Percentiles rank a stretch among this genome's conserved stretches.
phyloP scores from a whole-genome alignment of 371 early-diverging fungal species.

The Mortierella sp. region DNA sequence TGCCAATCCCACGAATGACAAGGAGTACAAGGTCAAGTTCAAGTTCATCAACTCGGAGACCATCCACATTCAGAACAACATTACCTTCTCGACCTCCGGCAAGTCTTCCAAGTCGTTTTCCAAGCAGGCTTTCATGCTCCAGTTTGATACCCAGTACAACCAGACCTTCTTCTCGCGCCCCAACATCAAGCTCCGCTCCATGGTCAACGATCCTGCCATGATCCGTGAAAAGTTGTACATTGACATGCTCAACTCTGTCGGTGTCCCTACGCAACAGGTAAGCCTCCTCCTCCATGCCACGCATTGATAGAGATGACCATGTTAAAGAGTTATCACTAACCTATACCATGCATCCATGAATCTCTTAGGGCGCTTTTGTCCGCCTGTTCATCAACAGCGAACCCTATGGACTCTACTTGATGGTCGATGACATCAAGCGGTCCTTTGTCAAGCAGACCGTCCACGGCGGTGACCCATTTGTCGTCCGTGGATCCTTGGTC shows the following conservation, averaged over 20 bases:
- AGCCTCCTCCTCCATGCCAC: not conserved
- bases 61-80: slow-evolving; percentile 51
- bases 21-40: slow-evolving; percentile 45
- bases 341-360: no score
- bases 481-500: slow-evolving; percentile 20
- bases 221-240: slow-evolving; percentile 64
- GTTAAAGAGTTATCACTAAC: no score
- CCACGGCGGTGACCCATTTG: slow-evolving; percentile 19
- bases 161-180: slow-evolving; percentile 58
- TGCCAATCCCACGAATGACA: slow-evolving; percentile 36
- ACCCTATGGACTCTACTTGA: slow-evolving; percentile 61
- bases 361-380: slow-evolving; percentile 53
- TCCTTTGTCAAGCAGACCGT: slow-evolving; percentile 58
- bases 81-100: slow-evolving; percentile 59
- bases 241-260: slow-evolving; percentile 62
- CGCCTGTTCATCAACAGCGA: slow-evolving; percentile 64
- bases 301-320: no score
- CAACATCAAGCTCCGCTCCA: slow-evolving; percentile 61
- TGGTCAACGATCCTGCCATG: slow-evolving; percentile 60
- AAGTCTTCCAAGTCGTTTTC: slow-evolving; percentile 63
- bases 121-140: slow-evolving; percentile 63
- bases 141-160: slow-evolving; percentile 54
- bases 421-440: slow-evolving; percentile 64
- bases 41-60: slow-evolving; percentile 59
- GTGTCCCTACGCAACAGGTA: slow-evolving; percentile 58